Evolutionary conservation across 805 yeast species (phyloP).

Genomic region (Saccharomycopsis fibuligera): DNA sequence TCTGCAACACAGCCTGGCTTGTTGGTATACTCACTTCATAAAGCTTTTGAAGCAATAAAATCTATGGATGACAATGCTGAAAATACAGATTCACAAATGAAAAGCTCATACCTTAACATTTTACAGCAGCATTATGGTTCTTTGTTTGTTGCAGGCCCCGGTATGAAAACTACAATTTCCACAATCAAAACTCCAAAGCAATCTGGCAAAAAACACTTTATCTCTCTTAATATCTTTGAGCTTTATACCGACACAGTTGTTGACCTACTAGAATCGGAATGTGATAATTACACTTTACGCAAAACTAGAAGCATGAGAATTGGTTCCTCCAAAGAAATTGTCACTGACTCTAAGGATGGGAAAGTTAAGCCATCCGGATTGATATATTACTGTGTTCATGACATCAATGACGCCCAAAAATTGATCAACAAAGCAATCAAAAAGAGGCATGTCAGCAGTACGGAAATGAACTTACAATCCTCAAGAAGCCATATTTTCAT

Average conservation of each 20-base stretch:
- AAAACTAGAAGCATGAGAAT: slow-evolving; percentile 21
- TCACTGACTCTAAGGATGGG: slow-evolving; percentile 37
- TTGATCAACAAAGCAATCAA: slow-evolving; percentile 34
- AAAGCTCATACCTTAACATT: background rate
- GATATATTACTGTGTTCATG: slow-evolving; percentile 23
- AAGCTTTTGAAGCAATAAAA: slow-evolving; percentile 23
- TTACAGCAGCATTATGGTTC: slow-evolving; percentile 12
- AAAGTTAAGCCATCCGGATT: slow-evolving; percentile 39
- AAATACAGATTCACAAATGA: too few relatives aligned
- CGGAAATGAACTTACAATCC: slow-evolving; percentile 38
- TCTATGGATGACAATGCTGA: background rate
- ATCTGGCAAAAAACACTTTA: slow-evolving; percentile 23
- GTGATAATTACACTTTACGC: background rate
- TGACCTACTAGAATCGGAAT: slow-evolving; percentile 29
- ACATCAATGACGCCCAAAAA: slow-evolving; percentile 31
- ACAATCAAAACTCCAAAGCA: background rate
- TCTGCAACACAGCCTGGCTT: slow-evolving; percentile 33
- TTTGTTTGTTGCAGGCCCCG: background rate
- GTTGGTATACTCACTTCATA: slow-evolving; percentile 31
- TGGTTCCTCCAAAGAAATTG: slow-evolving; percentile 36
- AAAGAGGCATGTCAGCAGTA: slow-evolving; percentile 37
- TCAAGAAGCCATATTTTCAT: slow-evolving; percentile 49
- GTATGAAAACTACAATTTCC: background rate
- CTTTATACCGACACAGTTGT: slow-evolving; percentile 41
- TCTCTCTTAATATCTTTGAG: slow-evolving; percentile 47